Base-by-base conservation (phyloP, 2,329 filamentous ascomycete species). In the Paraconiothyrium brasiliense region DNA sequence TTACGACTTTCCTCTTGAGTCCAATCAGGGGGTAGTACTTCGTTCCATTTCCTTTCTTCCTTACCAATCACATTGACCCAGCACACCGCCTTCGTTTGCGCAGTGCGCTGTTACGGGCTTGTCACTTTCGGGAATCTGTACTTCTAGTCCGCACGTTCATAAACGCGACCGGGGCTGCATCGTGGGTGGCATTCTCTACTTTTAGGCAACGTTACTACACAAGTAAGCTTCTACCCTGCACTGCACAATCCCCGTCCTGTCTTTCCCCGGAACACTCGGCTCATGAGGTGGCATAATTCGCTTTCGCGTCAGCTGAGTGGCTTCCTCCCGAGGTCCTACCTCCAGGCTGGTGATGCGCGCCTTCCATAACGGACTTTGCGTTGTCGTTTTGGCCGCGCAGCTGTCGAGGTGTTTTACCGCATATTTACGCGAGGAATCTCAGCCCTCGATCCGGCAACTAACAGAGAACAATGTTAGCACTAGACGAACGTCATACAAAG, bases 401-500 rank as follows among this genome's bases (percentile, higher is more conserved):
- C 35, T 41, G 30, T 46, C 30, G n/a, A 39, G 5, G n/a, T 60
- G 44, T 39, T 46, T 46, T 46, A 39, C 39, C 52, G 52, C 37
- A 55, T n/a, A 44, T 34, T 37, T 37, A 37, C 41, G 11, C 30
- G 54, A 47, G 30, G 27, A 35, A 34, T n/a, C 30, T 37, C 46
- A n/a, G 20, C 44, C 46, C 35, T 41, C 46, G 16, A 39, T 55
- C n/a, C 44, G 22, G 57, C 10, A 35, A 50, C 66, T 68, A 58
- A 68, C 61, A 37, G 55, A 57, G 66, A 71, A 76, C 73, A 76
- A 78, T 74, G 52, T 58, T 73, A 78, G 70, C 66, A 67, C 71
- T 51, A 61, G 67, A 69, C 61, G 56, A 57, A 66, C 54, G 30
- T 41, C 56, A 55, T 55, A 73, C 68, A 76, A 75, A 74, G 72